Evolutionary conservation across 2,329 filamentous ascomycete species (phyloP), one percentile per base, ranked within the genome.

Genomic region (Samsoniella hepiali): DNA sequence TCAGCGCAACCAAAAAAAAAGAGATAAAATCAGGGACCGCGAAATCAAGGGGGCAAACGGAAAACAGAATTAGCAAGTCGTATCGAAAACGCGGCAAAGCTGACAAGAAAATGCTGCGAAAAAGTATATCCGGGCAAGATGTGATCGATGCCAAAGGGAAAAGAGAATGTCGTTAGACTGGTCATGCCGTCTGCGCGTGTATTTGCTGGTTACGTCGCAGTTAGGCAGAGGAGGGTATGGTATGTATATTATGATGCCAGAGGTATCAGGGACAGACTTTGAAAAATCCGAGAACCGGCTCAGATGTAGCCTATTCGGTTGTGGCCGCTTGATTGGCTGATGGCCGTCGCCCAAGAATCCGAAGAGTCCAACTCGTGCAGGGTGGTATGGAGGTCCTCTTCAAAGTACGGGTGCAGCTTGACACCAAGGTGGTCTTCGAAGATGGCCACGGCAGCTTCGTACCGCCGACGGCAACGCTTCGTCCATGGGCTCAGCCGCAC

Each of bases 401-500:
- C 78, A 64, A 78, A 80, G 64, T 80, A 79, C 3, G 76, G 72
- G 11, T 74, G 67, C 9, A 79, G 67, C 58, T 71, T 75, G 47
- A 79, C 72, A 9, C 74, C 74, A 13, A 74, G 71, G 56, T 78
- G 74, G 59, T 76, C 70, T 61, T 78, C 72, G 32, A 80, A 66
- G 32, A 80, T 73, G 45, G 72, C 69, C 9, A 75, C 70, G 3
- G 74, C 72, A 3, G 72, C 69, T 15, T 78, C 75, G 66, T 80
- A 80, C 58, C 76, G 72, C 55, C 78, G 73, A 31, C 74, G 72
- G 63, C 78, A 80, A 62, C 78, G 73, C 67, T 77, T 79, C 15
- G 75, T 77, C 75, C 74, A 78, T 2, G 78, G 78, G n/a, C 77
- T 74, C 7, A 78, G 74, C 67, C 78, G 79, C 67, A 80, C 70